Base-by-base conservation (phyloP, 1,139 yeast genomes). In the Candida sp. region DNA sequence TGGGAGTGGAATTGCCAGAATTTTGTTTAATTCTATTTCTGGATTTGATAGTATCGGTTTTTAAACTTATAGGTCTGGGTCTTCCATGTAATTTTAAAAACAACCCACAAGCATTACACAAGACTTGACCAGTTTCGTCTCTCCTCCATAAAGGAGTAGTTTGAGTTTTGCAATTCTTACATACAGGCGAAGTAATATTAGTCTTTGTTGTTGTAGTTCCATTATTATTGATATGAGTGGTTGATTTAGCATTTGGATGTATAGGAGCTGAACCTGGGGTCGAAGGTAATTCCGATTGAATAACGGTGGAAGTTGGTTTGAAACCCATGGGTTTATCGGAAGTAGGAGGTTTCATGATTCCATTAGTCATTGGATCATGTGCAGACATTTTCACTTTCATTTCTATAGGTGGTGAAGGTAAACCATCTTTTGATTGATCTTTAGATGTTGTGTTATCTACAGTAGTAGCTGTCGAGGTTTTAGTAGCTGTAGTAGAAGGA, bases 71-170 rank as follows among this genome's bases (percentile, higher is more conserved):
- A 4, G 98, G 97, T 55, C 98, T 76, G 29, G 97, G 88, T 44
- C 96, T 78, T 22, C 97, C 97, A 59, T 91, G 98, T 36, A 91
- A 75, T 65, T 91, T 91, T 49, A 91, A 70, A 58, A 91, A 91
- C 43, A 91, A 73, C 0, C 98, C 98, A 68, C 97, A 91, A 4
- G 98, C 98, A 67, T 91, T 91, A 63, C 98, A 91, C 42, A 91
- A 75, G 12, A 89, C 96, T 53, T 88, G 95, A 12, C 98, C 98
- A 15, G 87, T 80, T 59, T 90, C 97, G 63, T 90, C 96, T 53
- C 97, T 75, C 63, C 98, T 77, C 98, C 98, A 91, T 23, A 91
- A 70, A 1, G 98, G 98, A 1, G 98, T 91, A 1, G 93, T 90
- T 48, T 88, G 87, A 5, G 98, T 91, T 55, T 84, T 79, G 67